Percentiles rank a stretch among this genome's conserved stretches.
Conservation (phyloP, 176 grass and related monocot species). For the Rhynchospora pubera region DNA sequence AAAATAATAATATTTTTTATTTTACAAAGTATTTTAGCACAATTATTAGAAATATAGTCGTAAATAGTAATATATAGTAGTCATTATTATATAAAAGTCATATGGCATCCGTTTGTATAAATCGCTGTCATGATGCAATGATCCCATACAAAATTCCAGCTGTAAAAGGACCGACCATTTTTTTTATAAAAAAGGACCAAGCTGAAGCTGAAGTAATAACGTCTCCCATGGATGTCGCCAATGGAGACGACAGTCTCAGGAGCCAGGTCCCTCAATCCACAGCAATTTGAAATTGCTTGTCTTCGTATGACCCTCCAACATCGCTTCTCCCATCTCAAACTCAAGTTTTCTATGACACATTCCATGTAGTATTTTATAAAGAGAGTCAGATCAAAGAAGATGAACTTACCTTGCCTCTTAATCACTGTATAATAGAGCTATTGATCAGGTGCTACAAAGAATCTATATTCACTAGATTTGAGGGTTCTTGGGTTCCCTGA, state of each 20-base stretch:
- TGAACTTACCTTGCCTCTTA: neutral
- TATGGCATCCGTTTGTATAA: no score
- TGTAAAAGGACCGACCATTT: no score
- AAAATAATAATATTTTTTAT: no score
- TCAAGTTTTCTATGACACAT: neutral
- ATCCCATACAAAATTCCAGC: no score
- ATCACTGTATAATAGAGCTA: neutral
- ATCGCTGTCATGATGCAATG: no score
- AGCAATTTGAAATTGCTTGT: constrained; percentile 49
- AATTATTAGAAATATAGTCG: no score
- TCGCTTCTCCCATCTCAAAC: neutral
- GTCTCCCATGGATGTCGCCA: neutral
- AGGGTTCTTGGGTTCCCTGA: neutral
- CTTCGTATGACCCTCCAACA: constrained; percentile 38
- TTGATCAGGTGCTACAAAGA: neutral
- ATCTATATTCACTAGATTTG: constrained; percentile 1
- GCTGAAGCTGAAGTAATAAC: neutral
- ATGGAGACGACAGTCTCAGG: constrained; percentile 24
- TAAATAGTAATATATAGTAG: no score
- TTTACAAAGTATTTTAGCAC: no score
- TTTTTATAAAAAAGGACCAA: neutral
- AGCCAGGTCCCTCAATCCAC: neutral
- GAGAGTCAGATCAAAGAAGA: neutral
- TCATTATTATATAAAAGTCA: no score
- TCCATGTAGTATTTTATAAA: neutral